Conservation (phyloP, 2,329 filamentous ascomycete genomes). For the Microdochium paspali region DNA sequence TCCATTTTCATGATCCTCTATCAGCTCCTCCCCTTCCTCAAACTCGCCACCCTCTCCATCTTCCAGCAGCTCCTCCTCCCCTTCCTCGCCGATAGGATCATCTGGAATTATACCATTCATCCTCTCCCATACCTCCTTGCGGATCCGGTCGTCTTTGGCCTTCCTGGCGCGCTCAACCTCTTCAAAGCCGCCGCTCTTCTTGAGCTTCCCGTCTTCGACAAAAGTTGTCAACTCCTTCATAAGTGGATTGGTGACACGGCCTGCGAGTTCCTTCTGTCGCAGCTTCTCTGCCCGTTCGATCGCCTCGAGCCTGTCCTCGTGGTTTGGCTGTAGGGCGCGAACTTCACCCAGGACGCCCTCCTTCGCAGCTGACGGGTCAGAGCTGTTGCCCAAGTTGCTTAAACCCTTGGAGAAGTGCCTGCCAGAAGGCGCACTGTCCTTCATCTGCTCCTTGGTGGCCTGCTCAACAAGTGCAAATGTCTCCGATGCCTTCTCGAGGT, state of each 20-base stretch:
- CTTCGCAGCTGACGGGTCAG: slow-evolving; percentile 74
- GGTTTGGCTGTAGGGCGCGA: slow-evolving; percentile 85
- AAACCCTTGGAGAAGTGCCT: slow-evolving; percentile 48
- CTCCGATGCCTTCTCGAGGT: slow-evolving; percentile 87
- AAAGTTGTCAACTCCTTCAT: slow-evolving; percentile 79
- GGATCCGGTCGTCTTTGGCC: slow-evolving; percentile 77
- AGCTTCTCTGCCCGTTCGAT: slow-evolving; percentile 95
- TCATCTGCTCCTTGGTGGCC: slow-evolving; percentile 95
- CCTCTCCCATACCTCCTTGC: slow-evolving; percentile 68
- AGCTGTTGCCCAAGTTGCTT: slow-evolving; percentile 39
- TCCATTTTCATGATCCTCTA: neutral
- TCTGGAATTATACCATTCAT: slow-evolving; percentile 47
- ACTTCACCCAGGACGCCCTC: slow-evolving; percentile 90
- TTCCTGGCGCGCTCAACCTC: slow-evolving; percentile 81
- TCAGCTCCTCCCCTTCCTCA: slow-evolving; percentile 1
- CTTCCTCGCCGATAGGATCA: slow-evolving; percentile 27
- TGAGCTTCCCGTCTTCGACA: slow-evolving; percentile 82
- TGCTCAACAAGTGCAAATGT: slow-evolving; percentile 95
- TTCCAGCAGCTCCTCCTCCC: too few relatives aligned
- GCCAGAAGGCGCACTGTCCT: slow-evolving; percentile 49
- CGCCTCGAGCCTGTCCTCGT: slow-evolving; percentile 84
- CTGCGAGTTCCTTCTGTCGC: slow-evolving; percentile 79
- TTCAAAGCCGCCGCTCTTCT: slow-evolving; percentile 92
- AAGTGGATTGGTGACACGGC: slow-evolving; percentile 63
- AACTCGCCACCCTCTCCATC: neutral